Base-by-base conservation (phyloP, 2,329 filamentous ascomycete species). In the Alternaria consortialis region DNA sequence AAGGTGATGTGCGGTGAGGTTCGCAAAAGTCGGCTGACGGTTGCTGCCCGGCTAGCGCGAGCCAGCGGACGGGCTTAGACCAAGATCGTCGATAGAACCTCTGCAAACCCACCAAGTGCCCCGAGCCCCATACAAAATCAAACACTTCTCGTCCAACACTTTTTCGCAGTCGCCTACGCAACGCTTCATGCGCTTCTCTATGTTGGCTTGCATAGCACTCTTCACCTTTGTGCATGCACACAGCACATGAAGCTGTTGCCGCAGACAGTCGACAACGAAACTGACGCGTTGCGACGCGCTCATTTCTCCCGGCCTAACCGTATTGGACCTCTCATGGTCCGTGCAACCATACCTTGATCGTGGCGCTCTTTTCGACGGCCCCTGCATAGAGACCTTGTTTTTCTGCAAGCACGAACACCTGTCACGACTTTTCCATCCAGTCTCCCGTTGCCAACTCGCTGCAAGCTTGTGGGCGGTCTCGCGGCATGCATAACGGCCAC, bases 391-490 rank as follows among this genome's bases (percentile, higher is more conserved):
- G 39, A 29, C 54, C 48, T 52, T 46, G 48, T 58, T 57, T 58
- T 60, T 64, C 60, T 62, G 57, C 55, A 57, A 65, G 68, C 69
- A 71, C 64, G 57, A 68, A 70, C 68, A 71, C 67, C 67, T 73
- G 68, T 71, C 71, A 72, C 65, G 59, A 63, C 68, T 63, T 66
- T 68, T 64, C 56, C 53, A 43, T 56, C 64, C 64, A 64, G 52
- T 59, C 58, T 60, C 56, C 62, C 56, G 58, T 60, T 63, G 60
- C 65, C 65, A 67, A 56, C 58, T 23, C 51, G 37, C 50, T 57
- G 51, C 50, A 42, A 43, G 47, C 50, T 54, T 48, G 53, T 40
- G 58, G 44, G 43, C 47, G 29, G 40, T 13, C 39, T 36, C 36
- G 58, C 61, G 53, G 23, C 44, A 53, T 43, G 54, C 55, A 43